phyloP scores from a whole-genome alignment of 257 asterid species.

The Salvia hispanica region DNA sequence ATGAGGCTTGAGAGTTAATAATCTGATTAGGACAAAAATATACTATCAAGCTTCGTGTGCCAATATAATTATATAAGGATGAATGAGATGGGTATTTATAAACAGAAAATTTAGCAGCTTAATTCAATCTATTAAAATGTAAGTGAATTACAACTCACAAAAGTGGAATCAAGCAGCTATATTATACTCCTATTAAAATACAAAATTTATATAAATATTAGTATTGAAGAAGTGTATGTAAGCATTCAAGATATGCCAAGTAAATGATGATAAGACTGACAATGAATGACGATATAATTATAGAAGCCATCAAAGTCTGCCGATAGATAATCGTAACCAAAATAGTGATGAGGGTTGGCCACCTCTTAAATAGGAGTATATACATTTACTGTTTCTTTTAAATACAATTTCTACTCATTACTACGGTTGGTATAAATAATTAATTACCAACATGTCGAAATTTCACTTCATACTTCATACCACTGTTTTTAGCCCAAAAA shows the following conservation, averaged over 20 bases:
- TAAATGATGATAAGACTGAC: constrained; percentile 22
- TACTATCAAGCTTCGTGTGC: too few species aligned
- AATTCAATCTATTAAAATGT: too few species aligned
- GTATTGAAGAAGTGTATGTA: too few species aligned
- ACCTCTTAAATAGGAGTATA: not conserved
- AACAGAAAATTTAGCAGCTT: too few species aligned
- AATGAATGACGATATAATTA: not conserved
- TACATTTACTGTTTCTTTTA: not conserved
- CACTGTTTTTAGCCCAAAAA: not conserved
- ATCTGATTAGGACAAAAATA: too few species aligned
- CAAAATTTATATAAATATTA: too few species aligned
- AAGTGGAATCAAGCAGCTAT: too few species aligned
- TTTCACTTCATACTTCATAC: not conserved
- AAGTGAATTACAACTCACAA: too few species aligned
- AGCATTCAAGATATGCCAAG: not conserved
- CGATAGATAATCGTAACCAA: not conserved
- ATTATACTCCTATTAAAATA: too few species aligned
- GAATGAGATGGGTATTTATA: too few species aligned
- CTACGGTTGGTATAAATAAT: not conserved
- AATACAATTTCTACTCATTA: not conserved
- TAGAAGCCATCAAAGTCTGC: constrained; percentile 1
- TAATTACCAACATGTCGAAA: not conserved
- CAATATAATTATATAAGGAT: too few species aligned
- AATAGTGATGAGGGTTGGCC: constrained; percentile 2
- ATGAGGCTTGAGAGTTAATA: too few species aligned